These are phyloP conservation scores for Euphorbia schlechtendalii DNA, from an alignment of 441 rosid genomes.

Conservation along the genomic window DNA sequence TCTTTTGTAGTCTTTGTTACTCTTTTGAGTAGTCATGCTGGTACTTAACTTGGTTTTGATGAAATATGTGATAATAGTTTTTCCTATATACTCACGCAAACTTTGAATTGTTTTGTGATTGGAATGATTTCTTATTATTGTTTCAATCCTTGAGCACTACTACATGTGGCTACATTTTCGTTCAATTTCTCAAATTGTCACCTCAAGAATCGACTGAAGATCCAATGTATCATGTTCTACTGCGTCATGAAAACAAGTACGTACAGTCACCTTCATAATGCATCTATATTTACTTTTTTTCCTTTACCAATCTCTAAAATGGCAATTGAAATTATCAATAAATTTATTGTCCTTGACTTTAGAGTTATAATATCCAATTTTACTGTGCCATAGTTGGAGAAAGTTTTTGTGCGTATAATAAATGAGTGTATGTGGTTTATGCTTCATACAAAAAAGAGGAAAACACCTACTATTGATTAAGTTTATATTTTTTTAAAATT, in stretches of 20 bases:
- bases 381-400: background rate
- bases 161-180: constrained; percentile 50
- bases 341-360: background rate
- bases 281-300: background rate
- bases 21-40: too few relatives aligned
- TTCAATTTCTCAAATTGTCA: constrained; percentile 62
- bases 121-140: too few relatives aligned
- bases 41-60: too few relatives aligned
- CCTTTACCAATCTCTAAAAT: background rate
- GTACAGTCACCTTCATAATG: constrained; percentile 18
- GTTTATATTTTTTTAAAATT: too few relatives aligned
- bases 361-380: background rate
- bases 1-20: too few relatives aligned
- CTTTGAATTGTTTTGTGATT: too few relatives aligned
- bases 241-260: constrained; percentile 46
- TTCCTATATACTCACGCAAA: too few relatives aligned
- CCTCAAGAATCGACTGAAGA: constrained; percentile 58
- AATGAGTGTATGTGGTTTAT: background rate
- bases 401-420: background rate
- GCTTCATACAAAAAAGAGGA: background rate
- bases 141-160: constrained; percentile 37
- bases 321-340: background rate
- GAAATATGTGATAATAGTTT: too few relatives aligned
- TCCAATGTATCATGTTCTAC: constrained; percentile 59
- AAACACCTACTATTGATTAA: too few relatives aligned